A percentile compares a stretch with the other conserved stretches of the same genome.
Evolutionary conservation across 805 yeast species (phyloP).

Genomic region (Suhomyces kilbournensis): DNA sequence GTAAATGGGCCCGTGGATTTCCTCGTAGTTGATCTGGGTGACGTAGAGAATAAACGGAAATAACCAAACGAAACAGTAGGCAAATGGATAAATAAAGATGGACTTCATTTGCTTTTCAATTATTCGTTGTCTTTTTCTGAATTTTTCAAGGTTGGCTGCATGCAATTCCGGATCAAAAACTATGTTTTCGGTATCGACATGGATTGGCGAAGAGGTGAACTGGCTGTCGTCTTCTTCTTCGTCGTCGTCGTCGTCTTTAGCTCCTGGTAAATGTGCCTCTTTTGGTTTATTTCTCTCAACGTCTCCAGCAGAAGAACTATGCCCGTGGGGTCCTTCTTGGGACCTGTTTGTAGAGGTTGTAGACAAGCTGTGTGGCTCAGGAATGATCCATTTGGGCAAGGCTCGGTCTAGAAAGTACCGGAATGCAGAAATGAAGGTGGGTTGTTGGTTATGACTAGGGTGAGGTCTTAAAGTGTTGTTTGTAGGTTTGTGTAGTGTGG

Average conservation of each 20-base stretch:
- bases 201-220: conserved; percentile 14
- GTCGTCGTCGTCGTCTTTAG: conserved; percentile 20
- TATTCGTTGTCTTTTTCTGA: conserved; percentile 59
- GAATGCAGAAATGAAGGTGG: conserved; percentile 34
- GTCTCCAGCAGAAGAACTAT: neutral
- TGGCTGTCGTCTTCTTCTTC: conserved; percentile 18
- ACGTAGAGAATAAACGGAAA: conserved; percentile 71
- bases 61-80: conserved; percentile 78
- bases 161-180: conserved; percentile 45
- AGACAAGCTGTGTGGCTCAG: conserved; percentile 14
- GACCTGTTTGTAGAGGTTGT: neutral
- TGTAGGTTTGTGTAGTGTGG: conserved; percentile 24
- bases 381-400: conserved; percentile 27
- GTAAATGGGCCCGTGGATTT: conserved; percentile 47
- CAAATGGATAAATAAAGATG: conserved; percentile 79
- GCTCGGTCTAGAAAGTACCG: conserved; percentile 25
- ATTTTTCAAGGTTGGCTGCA: conserved; percentile 55
- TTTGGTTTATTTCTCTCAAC: neutral
- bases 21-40: conserved; percentile 50
- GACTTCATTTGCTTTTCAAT: conserved; percentile 76
- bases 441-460: conserved; percentile 16
- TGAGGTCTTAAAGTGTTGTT: conserved; percentile 10
- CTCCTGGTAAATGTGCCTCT: neutral
- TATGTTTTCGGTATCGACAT: conserved; percentile 18
- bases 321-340: neutral